Percentiles rank a stretch among this genome's conserved stretches.
Conservation (phyloP, 495 filamentous ascomycete species). For the Elasticomyces elasticus region DNA sequence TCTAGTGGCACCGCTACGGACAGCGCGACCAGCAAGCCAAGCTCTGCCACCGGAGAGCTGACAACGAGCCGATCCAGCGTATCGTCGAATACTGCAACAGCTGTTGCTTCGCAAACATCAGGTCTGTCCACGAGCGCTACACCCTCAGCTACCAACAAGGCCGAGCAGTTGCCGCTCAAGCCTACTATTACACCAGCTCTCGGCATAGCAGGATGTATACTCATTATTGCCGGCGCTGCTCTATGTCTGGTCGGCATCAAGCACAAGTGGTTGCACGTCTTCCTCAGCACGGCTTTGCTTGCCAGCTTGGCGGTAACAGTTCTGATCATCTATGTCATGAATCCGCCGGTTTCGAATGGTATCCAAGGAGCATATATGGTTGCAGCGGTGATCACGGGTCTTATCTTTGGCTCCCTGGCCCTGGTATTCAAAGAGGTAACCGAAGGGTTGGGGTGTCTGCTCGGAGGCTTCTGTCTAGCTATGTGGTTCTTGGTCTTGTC, state of each 20-base stretch:
- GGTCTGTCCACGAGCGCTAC: background rate
- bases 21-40: slow-evolving; percentile 2
- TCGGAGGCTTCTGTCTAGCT: slow-evolving; percentile 78
- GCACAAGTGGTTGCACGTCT: slow-evolving; percentile 71
- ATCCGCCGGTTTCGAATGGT: slow-evolving; percentile 60
- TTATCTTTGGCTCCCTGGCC: slow-evolving; percentile 64
- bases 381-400: slow-evolving; percentile 63
- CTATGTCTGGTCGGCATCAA: slow-evolving; percentile 76
- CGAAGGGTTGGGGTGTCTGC: slow-evolving; percentile 74
- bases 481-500: slow-evolving; percentile 82
- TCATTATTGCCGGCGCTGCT: slow-evolving; percentile 57
- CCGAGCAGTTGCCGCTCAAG: slow-evolving; percentile 51
- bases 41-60: too few relatives aligned
- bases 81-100: too few relatives aligned
- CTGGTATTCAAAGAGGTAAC: slow-evolving; percentile 77
- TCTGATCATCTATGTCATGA: slow-evolving; percentile 85
- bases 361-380: slow-evolving; percentile 86
- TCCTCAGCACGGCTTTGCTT: slow-evolving; percentile 67
- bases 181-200: slow-evolving; percentile 71
- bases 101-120: background rate
- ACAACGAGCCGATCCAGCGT: too few relatives aligned
- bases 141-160: background rate
- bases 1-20: background rate
- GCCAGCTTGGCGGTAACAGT: slow-evolving; percentile 64
- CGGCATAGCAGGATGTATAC: slow-evolving; percentile 65